Evolutionary conservation across 306 rosid genomes (phyloP).

Genomic region (Quercus engelmannii): DNA sequence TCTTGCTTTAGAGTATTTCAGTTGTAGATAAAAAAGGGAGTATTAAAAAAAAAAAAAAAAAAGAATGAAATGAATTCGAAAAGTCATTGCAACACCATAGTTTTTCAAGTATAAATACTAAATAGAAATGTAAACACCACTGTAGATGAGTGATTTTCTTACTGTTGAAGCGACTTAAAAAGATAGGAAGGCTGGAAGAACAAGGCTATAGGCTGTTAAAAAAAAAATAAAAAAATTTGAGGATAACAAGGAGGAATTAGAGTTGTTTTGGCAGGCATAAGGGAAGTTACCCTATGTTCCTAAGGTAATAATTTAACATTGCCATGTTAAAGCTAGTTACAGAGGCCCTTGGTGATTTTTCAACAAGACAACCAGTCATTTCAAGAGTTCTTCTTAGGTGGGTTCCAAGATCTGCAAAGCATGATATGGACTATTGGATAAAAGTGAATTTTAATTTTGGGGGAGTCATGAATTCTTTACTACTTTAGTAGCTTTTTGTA

Average conservation of each 20-base stretch:
- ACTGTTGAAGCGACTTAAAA: background rate
- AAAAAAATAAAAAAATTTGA: background rate
- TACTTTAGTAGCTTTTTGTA: background rate
- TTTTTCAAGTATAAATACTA: background rate
- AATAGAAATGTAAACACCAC: background rate
- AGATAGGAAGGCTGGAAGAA: background rate
- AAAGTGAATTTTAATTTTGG: background rate
- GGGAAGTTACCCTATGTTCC: background rate
- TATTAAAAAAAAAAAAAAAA: background rate
- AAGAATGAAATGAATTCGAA: background rate
- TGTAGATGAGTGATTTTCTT: background rate
- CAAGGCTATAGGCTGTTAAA: background rate
- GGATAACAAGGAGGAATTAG: background rate
- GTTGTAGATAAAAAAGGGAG: background rate
- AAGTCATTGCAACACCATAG: background rate
- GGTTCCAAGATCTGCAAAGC: conserved; percentile 1
- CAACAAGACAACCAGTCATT: background rate
- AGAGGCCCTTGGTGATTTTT: background rate
- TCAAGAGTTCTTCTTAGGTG: conserved; percentile 11
- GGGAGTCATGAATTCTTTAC: background rate
- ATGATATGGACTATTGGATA: background rate
- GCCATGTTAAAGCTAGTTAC: background rate
- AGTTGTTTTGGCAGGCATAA: conserved; percentile 1
- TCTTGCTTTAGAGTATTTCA: conserved; percentile 1
- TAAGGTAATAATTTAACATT: background rate